Percentiles rank a stretch among this genome's conserved stretches.
Evolutionary conservation across 2,329 filamentous ascomycete species (phyloP).

Genomic region (Colletotrichum karsti): DNA sequence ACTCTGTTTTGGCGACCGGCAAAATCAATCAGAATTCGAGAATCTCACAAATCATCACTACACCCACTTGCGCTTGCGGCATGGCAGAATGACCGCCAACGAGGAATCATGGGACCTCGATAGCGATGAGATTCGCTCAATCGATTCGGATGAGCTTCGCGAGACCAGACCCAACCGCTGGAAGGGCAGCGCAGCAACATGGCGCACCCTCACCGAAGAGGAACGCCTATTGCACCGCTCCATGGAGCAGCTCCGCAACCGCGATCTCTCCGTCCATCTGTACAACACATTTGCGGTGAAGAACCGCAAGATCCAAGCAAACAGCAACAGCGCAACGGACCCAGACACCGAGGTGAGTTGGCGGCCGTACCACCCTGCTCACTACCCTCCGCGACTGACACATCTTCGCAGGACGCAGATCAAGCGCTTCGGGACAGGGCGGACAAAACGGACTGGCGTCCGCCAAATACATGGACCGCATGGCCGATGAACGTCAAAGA

Average conservation of each 20-base stretch:
- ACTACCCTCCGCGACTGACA: not conserved
- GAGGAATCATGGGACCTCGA: slow-evolving; percentile 47
- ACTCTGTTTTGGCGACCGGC: no score
- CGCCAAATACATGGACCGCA: slow-evolving; percentile 77
- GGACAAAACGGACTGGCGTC: slow-evolving; percentile 52
- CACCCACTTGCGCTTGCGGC: accelerated
- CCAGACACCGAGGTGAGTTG: not conserved
- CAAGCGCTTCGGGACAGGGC: slow-evolving; percentile 28
- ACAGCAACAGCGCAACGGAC: not conserved
- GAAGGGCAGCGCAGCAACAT: slow-evolving; percentile 72
- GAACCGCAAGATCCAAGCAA: slow-evolving; percentile 40
- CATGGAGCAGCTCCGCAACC: slow-evolving; percentile 68
- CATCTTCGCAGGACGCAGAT: not conserved
- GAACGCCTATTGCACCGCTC: slow-evolving; percentile 71
- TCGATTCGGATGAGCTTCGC: slow-evolving; percentile 56
- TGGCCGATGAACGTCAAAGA: slow-evolving; percentile 77
- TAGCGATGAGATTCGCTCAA: slow-evolving; percentile 55
- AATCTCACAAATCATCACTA: no score
- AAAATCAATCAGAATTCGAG: no score
- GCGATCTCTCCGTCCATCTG: slow-evolving; percentile 78
- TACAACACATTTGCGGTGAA: slow-evolving; percentile 82
- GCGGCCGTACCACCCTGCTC: not conserved
- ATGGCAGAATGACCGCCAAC: slow-evolving; percentile 25
- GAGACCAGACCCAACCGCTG: slow-evolving; percentile 75
- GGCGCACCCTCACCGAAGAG: slow-evolving; percentile 67